These are phyloP conservation scores for Filobasidium wieringae DNA, from an alignment of 768 basidiomycete genomes.

Conservation along the genomic window DNA sequence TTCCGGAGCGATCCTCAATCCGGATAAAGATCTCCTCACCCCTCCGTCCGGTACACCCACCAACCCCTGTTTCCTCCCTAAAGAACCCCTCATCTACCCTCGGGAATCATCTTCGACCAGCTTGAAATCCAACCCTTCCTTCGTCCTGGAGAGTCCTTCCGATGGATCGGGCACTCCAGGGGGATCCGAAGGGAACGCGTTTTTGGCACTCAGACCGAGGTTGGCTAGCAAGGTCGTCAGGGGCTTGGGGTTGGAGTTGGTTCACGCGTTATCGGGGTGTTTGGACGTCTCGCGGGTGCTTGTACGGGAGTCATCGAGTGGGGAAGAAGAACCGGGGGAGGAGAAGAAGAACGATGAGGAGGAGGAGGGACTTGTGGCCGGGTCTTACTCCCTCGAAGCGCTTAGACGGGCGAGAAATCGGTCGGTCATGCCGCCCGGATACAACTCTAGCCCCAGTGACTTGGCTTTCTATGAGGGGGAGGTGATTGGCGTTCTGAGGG, in stretches of 20 bases:
- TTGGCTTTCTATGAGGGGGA: background rate
- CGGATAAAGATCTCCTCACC: background rate
- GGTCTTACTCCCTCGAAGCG: background rate
- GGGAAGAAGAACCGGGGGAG: background rate
- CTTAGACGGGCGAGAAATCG: too few species aligned
- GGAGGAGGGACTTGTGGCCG: background rate
- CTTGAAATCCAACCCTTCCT: background rate
- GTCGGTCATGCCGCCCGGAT: too few species aligned
- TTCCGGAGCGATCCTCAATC: background rate
- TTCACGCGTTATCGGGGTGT: conserved; percentile 1
- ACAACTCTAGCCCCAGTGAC: background rate
- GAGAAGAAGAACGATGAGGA: background rate
- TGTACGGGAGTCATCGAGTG: background rate
- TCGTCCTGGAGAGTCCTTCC: background rate
- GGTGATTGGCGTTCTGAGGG: background rate
- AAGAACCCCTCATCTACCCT: background rate
- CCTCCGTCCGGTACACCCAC: background rate
- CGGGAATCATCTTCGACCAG: background rate
- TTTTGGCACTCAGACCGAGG: background rate
- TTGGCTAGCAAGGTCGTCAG: conserved; percentile 2
- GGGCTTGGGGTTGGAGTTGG: background rate
- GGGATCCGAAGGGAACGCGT: background rate
- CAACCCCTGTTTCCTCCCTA: background rate
- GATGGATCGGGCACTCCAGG: background rate
- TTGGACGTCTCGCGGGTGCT: background rate